Conservation (phyloP, 108 stramenopile species). For the Licmophora abbreviata region DNA sequence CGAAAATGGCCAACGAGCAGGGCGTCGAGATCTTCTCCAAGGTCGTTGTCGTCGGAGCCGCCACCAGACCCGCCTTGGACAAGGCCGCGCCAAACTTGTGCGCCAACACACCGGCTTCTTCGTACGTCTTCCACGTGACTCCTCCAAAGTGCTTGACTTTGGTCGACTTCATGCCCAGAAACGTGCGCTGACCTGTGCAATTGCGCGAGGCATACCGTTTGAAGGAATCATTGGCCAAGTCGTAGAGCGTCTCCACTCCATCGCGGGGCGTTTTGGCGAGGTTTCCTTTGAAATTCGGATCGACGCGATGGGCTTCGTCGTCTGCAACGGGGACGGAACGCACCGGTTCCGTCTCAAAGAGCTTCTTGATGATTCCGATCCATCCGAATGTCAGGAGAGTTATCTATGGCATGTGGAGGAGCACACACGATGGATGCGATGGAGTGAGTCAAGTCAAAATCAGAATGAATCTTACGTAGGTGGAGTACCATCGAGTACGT, state of each 20-base stretch:
- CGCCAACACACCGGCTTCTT: constrained; percentile 56
- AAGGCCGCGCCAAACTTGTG: constrained; percentile 79
- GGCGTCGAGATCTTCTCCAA: constrained; percentile 73
- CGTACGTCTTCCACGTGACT: constrained; percentile 51
- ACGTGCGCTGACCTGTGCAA: constrained; percentile 71
- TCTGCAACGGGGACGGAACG: constrained; percentile 64
- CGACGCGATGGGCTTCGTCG: constrained; percentile 61
- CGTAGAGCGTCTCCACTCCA: constrained; percentile 64
- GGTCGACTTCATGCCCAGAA: constrained; percentile 49
- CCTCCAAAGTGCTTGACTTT: constrained; percentile 74
- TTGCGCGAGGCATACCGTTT: constrained; percentile 25
- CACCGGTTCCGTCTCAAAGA: constrained; percentile 31
- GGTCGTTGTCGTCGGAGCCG: constrained; percentile 44
- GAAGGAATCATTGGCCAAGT: constrained; percentile 40
- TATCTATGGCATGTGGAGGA: constrained; percentile 20
- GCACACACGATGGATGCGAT: background rate
- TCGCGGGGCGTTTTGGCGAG: constrained; percentile 35
- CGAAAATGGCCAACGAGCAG: constrained; percentile 85
- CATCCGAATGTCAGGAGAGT: constrained; percentile 73
- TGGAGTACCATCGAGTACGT: background rate
- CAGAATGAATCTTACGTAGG: background rate
- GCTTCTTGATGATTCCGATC: constrained; percentile 58
- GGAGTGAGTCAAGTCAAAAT: background rate
- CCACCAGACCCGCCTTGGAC: constrained; percentile 47
- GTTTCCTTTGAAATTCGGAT: constrained; percentile 34